Evolutionary conservation across 805 yeast species (phyloP), one percentile per base, ranked within the genome.

Genomic region (Blastobotrys terrestris): DNA sequence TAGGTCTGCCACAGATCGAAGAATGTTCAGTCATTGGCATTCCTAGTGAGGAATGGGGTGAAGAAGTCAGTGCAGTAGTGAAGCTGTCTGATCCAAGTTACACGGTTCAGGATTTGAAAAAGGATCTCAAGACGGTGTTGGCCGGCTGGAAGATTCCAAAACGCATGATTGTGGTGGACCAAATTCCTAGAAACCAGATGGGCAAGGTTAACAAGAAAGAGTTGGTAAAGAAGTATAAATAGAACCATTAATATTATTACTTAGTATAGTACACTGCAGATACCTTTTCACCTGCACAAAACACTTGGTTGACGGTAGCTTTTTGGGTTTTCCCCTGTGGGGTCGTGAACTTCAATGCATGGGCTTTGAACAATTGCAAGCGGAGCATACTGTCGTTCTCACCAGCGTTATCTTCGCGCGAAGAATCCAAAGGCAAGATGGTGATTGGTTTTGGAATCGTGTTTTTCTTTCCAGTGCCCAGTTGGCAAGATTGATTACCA

Each of bases 401-500:
- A 16, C 31, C 22, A 48, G 20, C 46, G 6, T 49, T 14, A 15
- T 18, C 19, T 6, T 42, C 42, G 7, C 48, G 31, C 21, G 14
- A n/a, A 18, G 20, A 40, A 46, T 53, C 53, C 31, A 56, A 26
- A 8, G 52, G 48, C 21, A 51, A 55, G 11, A 49, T 49, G 45
- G 55, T 57, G 43, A 19, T 16, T 1, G 63, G 57, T 13, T 47
- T 43, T 22, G 58, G 22, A 4, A 75, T 66, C 63, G 85, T 84
- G 54, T 77, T 77, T 43, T 77, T 73, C 62, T 85, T 85, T 26
- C 96, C 95, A 62, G 83, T 87, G 11, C 95, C 97, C 44, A 87
- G 74, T 69, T 92, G 97, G 20, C 92, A 95, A 60, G 58, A 73
- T 62, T 82, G 85, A 67, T 91, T 92, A 44, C 81, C 84, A 20